phyloP scores from a whole-genome alignment of 2,329 filamentous ascomycete species.

The Sporothrix inflata region DNA sequence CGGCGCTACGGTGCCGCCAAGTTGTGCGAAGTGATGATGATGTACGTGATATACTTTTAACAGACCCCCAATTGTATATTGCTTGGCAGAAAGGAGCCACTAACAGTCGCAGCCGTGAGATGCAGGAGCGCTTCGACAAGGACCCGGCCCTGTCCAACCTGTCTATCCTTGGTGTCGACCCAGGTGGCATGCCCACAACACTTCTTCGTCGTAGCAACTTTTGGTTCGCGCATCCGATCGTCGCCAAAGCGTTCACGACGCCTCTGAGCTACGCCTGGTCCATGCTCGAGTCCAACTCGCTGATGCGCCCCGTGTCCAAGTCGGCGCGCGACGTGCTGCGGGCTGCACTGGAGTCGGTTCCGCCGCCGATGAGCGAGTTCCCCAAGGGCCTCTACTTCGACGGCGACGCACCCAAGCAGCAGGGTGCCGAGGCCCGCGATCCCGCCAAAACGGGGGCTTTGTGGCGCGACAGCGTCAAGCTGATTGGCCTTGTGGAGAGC shows the following conservation, averaged over 20 bases:
- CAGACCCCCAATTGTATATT: background rate
- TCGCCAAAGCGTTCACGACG: slow-evolving; percentile 31
- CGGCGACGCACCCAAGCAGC: slow-evolving; percentile 35
- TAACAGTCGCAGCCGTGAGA: slow-evolving; percentile 33
- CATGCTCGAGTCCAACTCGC: slow-evolving; percentile 35
- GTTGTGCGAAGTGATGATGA: slow-evolving; percentile 42
- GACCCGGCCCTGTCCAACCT: slow-evolving; percentile 39
- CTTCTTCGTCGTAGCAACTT: slow-evolving; percentile 35
- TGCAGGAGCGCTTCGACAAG: slow-evolving; percentile 38
- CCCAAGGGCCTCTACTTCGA: slow-evolving; percentile 43
- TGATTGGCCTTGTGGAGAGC: slow-evolving; percentile 37
- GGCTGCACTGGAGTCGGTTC: slow-evolving; percentile 37
- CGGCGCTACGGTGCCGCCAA: slow-evolving; percentile 43
- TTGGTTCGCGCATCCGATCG: slow-evolving; percentile 31
- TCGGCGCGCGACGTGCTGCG: slow-evolving; percentile 41
- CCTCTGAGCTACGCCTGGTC: slow-evolving; percentile 31
- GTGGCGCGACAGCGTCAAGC: slow-evolving; percentile 40
- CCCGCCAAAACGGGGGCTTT: slow-evolving; percentile 37
- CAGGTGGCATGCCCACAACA: slow-evolving; percentile 40
- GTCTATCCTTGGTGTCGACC: slow-evolving; percentile 42
- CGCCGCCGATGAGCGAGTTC: slow-evolving; percentile 34
- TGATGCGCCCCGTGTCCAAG: slow-evolving; percentile 37
- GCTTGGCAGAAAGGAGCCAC: background rate
- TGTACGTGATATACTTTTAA: slow-evolving; percentile 33
- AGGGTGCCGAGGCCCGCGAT: slow-evolving; percentile 38